These are phyloP conservation scores for Urtica urens DNA, from an alignment of 306 rosid species.

Conservation along the genomic window DNA sequence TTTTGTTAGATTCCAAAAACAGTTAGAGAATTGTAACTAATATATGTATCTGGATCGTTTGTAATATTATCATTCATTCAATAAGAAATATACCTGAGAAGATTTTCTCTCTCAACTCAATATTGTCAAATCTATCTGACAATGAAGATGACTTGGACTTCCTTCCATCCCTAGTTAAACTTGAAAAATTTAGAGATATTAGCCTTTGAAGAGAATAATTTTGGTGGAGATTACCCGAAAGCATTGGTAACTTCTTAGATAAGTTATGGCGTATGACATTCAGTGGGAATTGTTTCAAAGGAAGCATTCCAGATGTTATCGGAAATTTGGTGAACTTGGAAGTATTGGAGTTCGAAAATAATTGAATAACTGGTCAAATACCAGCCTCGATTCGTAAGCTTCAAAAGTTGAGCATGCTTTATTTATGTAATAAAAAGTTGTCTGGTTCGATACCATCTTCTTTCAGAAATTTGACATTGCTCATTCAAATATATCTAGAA, in stretches of 20 bases:
- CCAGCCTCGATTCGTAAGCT: constrained; percentile 16
- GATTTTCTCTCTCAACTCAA: too few relatives aligned
- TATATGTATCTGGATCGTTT: too few relatives aligned
- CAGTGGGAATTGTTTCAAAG: constrained; percentile 10
- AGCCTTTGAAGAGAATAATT: constrained; percentile 10
- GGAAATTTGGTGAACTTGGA: constrained; percentile 18
- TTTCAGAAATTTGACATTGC: constrained; percentile 11
- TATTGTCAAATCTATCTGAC: too few relatives aligned
- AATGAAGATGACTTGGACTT: constrained; percentile 15
- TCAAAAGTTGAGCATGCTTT: neutral
- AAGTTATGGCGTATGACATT: neutral
- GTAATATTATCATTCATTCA: too few relatives aligned
- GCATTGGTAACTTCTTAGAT: constrained; percentile 19
- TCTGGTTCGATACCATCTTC: constrained; percentile 21
- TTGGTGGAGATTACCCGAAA: constrained; percentile 19
- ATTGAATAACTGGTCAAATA: constrained; percentile 16
- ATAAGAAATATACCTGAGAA: too few relatives aligned
- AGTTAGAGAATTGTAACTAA: too few relatives aligned
- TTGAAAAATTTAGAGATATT: neutral
- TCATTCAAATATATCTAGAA: neutral
- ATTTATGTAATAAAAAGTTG: neutral
- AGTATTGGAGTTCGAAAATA: neutral
- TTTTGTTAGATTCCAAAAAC: too few relatives aligned
- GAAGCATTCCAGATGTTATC: constrained; percentile 16
- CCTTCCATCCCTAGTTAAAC: constrained; percentile 14